Base-by-base conservation (phyloP, 345 rosid species). In the Leavenworthia alabamica region DNA sequence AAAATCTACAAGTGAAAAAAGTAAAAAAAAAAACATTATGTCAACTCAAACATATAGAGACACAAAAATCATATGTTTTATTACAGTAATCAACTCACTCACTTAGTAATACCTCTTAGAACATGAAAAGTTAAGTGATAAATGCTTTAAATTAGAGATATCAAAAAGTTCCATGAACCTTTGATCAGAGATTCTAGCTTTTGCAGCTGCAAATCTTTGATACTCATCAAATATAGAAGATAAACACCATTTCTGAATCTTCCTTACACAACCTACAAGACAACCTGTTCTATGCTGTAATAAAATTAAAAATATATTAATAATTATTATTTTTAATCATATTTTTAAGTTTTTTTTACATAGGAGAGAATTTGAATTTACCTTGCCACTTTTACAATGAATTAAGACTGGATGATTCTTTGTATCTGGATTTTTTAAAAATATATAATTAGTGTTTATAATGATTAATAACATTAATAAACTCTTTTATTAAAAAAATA, bases 271-370 rank as follows among this genome's bases (percentile, higher is more conserved):
- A 1, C 96, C 93, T 39, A 75, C 93, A 8, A 83, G 75, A 60
- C 93, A 82, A 24, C 96, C 90, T 0, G 96, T 86, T 0, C 96
- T 86, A 53, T 86, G 96, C 89, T 88, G n/a, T n/a, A n/a, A n/a
- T n/a, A n/a, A n/a, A n/a, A n/a, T n/a, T n/a, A n/a, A n/a, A n/a
- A n/a, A n/a, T n/a, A n/a, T n/a, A n/a, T n/a, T n/a, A n/a, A n/a
- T n/a, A n/a, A n/a, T n/a, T n/a, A n/a, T n/a, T n/a, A n/a, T n/a
- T n/a, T n/a, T n/a, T n/a, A n/a, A n/a, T n/a, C n/a, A n/a, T n/a
- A n/a, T n/a, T n/a, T n/a, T n/a, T n/a, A n/a, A n/a, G n/a, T n/a
- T n/a, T n/a, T n/a, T n/a, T n/a, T n/a, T n/a, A 23, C 4, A 23
- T 1, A 1, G 27, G 6, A 24, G 6, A 46, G 44, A 27, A 36